These are phyloP conservation scores for Wallacemonas sp. DNA, from an alignment of 208 protist genomes.

Conservation along the genomic window DNA sequence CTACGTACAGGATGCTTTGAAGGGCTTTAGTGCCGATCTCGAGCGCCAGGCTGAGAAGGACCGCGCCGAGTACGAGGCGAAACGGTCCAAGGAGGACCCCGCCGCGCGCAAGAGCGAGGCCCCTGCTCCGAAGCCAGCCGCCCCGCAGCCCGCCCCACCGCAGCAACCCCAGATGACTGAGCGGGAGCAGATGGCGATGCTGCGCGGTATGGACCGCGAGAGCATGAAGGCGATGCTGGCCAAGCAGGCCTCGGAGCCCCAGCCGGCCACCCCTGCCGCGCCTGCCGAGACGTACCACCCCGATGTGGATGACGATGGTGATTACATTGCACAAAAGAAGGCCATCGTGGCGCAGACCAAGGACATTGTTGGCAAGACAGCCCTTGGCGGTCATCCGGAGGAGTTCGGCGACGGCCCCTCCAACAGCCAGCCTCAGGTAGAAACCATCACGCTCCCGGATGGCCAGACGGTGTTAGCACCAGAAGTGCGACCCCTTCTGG, in stretches of 20 bases:
- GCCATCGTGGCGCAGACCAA: constrained; percentile 75
- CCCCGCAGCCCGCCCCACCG: constrained; percentile 24
- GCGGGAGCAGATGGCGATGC: constrained; percentile 87
- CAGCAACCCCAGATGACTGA: constrained; percentile 62
- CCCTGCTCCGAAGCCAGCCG: constrained; percentile 5
- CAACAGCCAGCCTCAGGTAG: constrained; percentile 48
- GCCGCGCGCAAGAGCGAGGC: constrained; percentile 9
- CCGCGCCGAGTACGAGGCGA: constrained; percentile 71
- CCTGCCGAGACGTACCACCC: constrained; percentile 29
- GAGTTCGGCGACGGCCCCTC: constrained; percentile 82
- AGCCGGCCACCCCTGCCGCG: constrained; percentile 11
- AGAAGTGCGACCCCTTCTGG: constrained; percentile 57
- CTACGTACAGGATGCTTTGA: constrained; percentile 85
- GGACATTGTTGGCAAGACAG: constrained; percentile 74
- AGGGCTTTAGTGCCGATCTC: constrained; percentile 79
- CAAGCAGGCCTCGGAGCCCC: constrained; percentile 48
- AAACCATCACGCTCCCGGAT: constrained; percentile 69
- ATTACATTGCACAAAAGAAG: constrained; percentile 85
- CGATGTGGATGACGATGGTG: constrained; percentile 82
- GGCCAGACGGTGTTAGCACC: constrained; percentile 57
- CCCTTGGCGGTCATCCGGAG: constrained; percentile 77
- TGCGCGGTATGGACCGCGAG: constrained; percentile 86
- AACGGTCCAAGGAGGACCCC: constrained; percentile 26
- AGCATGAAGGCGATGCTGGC: constrained; percentile 84
- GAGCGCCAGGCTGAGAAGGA: constrained; percentile 86